Evolutionary conservation across 2,329 filamentous ascomycete species (phyloP).

Genomic region (Xylariaceae sp.): DNA sequence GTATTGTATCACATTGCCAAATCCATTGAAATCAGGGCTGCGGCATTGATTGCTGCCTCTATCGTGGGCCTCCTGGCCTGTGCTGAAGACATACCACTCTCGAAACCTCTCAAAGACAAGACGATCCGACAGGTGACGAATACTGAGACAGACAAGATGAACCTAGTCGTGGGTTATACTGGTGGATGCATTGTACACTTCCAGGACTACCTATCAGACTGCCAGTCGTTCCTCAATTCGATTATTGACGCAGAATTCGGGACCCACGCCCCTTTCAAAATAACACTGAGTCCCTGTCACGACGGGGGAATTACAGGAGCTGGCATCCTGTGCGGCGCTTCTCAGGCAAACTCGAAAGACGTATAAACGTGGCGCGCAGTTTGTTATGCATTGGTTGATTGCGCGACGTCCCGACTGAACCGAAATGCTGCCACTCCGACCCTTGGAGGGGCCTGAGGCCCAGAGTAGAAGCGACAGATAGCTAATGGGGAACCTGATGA

Average conservation of each 20-base stretch:
- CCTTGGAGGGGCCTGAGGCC: background rate
- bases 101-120: slow-evolving; percentile 11
- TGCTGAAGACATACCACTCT: slow-evolving; percentile 56
- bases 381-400: slow-evolving; percentile 5
- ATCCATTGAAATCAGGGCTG: slow-evolving; percentile 65
- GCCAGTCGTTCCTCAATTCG: slow-evolving; percentile 60
- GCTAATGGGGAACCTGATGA: background rate
- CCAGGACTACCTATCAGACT: slow-evolving; percentile 65
- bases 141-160: slow-evolving; percentile 31
- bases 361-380: slow-evolving; percentile 16
- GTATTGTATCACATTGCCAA: slow-evolving; percentile 62
- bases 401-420: slow-evolving; percentile 12
- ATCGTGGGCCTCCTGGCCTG: slow-evolving; percentile 64
- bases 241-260: slow-evolving; percentile 41
- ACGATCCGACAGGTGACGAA: slow-evolving; percentile 8
- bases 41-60: slow-evolving; percentile 67
- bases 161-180: slow-evolving; percentile 72
- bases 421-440: slow-evolving; percentile 1
- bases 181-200: slow-evolving; percentile 77
- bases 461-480: slow-evolving; percentile 11
- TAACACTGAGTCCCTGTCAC: slow-evolving; percentile 51
- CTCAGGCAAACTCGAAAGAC: slow-evolving; percentile 31
- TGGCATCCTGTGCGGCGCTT: slow-evolving; percentile 51
- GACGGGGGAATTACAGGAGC: slow-evolving; percentile 58
- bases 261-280: slow-evolving; percentile 34